These are phyloP conservation scores for Cercospora zeae-maydis DNA, from an alignment of 2,329 filamentous ascomycete genomes.

Conservation along the genomic window DNA sequence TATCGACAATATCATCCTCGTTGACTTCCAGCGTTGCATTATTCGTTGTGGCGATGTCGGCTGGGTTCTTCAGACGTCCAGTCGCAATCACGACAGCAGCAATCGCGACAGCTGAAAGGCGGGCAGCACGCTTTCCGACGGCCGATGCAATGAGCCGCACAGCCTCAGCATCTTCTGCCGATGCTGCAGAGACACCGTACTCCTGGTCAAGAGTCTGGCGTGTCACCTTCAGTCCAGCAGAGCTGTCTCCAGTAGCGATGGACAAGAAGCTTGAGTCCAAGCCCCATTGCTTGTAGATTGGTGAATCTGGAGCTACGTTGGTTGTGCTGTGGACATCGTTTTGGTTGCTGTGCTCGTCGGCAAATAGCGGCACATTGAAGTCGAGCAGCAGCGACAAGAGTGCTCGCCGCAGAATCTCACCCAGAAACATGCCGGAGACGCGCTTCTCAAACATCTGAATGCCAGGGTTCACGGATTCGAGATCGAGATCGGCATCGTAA, in stretches of 20 bases:
- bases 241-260: conserved; percentile 76
- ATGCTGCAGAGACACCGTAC: conserved; percentile 71
- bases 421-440: conserved; percentile 96
- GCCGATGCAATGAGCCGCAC: conserved; percentile 80
- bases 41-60: conserved; percentile 33
- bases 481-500: conserved; percentile 77
- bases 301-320: conserved; percentile 60
- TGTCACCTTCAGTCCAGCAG: conserved; percentile 65
- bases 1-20: conserved; percentile 72
- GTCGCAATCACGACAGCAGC: conserved; percentile 79
- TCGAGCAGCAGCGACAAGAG: conserved; percentile 70
- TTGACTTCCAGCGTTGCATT: conserved; percentile 34
- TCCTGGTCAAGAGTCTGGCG: conserved; percentile 74
- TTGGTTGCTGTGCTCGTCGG: conserved; percentile 66
- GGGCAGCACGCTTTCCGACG: conserved; percentile 81
- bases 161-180: conserved; percentile 78
- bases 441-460: conserved; percentile 99
- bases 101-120: conserved; percentile 82
- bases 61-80: conserved; percentile 57
- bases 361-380: conserved; percentile 66
- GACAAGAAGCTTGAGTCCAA: conserved; percentile 89
- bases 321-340: conserved; percentile 69
- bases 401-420: conserved; percentile 81
- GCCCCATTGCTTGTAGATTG: conserved; percentile 77
- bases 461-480: conserved; percentile 80